Evolutionary conservation across 257 asterid species (phyloP).

Genomic region (Solanum sejunctum): DNA sequence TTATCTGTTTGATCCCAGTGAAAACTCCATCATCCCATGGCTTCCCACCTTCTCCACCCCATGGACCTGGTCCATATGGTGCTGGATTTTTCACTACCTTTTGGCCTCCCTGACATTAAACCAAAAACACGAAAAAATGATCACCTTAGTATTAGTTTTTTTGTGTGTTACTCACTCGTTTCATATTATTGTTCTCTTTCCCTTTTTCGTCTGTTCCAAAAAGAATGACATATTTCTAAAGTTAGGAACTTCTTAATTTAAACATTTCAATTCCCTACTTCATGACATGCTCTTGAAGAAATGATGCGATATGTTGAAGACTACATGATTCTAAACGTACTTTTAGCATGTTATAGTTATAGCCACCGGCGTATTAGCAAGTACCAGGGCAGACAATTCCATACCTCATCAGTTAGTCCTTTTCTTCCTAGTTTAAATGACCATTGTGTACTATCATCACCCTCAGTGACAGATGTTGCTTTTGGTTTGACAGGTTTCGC

Average conservation of each 20-base stretch:
- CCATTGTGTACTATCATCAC: slow-evolving; percentile 30
- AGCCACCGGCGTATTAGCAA: neutral
- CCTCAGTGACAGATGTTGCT: slow-evolving; percentile 5
- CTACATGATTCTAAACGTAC: neutral
- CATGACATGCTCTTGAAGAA: neutral
- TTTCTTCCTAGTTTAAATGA: slow-evolving; percentile 25
- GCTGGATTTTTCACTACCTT: slow-evolving; percentile 44
- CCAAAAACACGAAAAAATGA: neutral
- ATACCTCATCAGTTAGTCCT: slow-evolving; percentile 45
- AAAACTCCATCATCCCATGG: slow-evolving; percentile 89
- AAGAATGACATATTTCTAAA: neutral
- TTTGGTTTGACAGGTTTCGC: slow-evolving; percentile 13
- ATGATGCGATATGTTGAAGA: neutral
- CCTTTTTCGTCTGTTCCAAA: neutral
- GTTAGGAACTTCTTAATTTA: neutral
- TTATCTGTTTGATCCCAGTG: slow-evolving; percentile 59
- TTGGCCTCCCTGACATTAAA: slow-evolving; percentile 20
- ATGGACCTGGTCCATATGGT: slow-evolving; percentile 81
- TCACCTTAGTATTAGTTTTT: neutral
- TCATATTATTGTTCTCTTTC: neutral
- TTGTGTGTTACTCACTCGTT: neutral
- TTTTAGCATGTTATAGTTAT: neutral
- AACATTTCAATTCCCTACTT: neutral
- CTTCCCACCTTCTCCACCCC: slow-evolving; percentile 87
- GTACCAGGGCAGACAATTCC: neutral